Percentiles rank a stretch among this genome's conserved stretches.
Evolutionary conservation across 2,329 filamentous ascomycete genomes (phyloP).

Genomic region (Ceratocystis huliohia): DNA sequence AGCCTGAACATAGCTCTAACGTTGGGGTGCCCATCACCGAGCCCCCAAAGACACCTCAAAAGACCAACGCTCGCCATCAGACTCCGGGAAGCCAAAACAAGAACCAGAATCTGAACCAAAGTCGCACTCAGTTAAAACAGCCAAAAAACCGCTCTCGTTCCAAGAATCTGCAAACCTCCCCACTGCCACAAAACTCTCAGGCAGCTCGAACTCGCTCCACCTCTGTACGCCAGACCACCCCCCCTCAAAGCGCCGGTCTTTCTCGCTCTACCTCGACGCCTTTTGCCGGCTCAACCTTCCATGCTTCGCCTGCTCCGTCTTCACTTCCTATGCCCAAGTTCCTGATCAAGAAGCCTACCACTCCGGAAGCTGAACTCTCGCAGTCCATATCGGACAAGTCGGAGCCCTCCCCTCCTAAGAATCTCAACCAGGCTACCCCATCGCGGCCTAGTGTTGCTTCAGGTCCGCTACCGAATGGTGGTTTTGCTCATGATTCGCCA

Average conservation of each 20-base stretch:
- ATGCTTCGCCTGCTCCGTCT: slow-evolving; percentile 84
- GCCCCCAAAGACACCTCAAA: slow-evolving; percentile 38
- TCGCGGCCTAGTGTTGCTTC: slow-evolving; percentile 7
- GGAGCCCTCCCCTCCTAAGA: not conserved
- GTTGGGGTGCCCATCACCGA: slow-evolving; percentile 9
- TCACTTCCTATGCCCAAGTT: slow-evolving; percentile 85
- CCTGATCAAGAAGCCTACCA: slow-evolving; percentile 41
- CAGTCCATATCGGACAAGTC: slow-evolving; percentile 29
- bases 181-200: slow-evolving; percentile 33
- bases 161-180: slow-evolving; percentile 28
- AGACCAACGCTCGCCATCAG: slow-evolving; percentile 26
- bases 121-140: slow-evolving; percentile 23
- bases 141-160: slow-evolving; percentile 22
- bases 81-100: slow-evolving; percentile 28
- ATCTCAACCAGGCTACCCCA: slow-evolving; percentile 7
- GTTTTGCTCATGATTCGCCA: slow-evolving; percentile 49
- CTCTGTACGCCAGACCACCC: slow-evolving; percentile 18
- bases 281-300: slow-evolving; percentile 89
- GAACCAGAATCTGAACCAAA: slow-evolving; percentile 15
- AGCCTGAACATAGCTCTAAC: slow-evolving; percentile 35
- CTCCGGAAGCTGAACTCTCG: slow-evolving; percentile 10
- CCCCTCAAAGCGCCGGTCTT: slow-evolving; percentile 18
- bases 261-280: slow-evolving; percentile 33
- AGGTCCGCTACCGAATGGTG: not conserved
- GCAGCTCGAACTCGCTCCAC: slow-evolving; percentile 29